These are phyloP conservation scores for bread wheat (Triticum aestivum) DNA, from an alignment of 176 grass and related monocot species.

Conservation along the genomic window DNA sequence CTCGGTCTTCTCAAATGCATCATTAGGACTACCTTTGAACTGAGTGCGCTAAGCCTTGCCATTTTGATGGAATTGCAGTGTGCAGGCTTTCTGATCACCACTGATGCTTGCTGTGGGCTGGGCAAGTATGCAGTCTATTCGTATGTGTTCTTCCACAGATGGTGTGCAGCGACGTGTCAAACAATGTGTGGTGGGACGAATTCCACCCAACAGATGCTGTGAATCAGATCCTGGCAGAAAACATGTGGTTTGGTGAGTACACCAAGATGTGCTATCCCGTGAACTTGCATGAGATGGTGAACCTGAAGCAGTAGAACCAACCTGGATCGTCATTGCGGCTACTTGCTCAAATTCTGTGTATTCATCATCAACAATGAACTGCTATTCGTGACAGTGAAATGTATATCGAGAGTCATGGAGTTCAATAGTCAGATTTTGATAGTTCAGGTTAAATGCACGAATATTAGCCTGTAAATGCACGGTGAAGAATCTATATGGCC, in stretches of 20 bases:
- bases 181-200: slow-evolving; percentile 76
- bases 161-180: slow-evolving; percentile 67
- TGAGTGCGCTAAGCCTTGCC: not conserved
- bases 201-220: slow-evolving; percentile 83
- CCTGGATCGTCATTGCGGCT: slow-evolving; percentile 14
- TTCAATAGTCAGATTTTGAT: not conserved
- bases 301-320: slow-evolving; percentile 40
- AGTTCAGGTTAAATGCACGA: slow-evolving; percentile 2
- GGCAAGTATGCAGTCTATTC: slow-evolving; percentile 69
- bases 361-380: not conserved
- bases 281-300: slow-evolving; percentile 55
- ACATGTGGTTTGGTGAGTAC: slow-evolving; percentile 71
- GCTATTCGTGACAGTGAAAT: not conserved
- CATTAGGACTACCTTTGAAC: not conserved
- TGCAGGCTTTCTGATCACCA: slow-evolving; percentile 62
- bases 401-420: slow-evolving; percentile 1
- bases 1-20: not conserved
- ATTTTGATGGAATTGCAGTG: not conserved
- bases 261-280: slow-evolving; percentile 68
- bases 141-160: slow-evolving; percentile 65
- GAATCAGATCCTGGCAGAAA: slow-evolving; percentile 67
- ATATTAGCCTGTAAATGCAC: not conserved
- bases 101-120: slow-evolving; percentile 72
- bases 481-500: not conserved
- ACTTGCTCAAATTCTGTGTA: not conserved